A percentile compares a stretch with the other conserved stretches of the same genome.
Evolutionary conservation across 257 asterid genomes (phyloP).

Genomic region (Verbascum thapsus): DNA sequence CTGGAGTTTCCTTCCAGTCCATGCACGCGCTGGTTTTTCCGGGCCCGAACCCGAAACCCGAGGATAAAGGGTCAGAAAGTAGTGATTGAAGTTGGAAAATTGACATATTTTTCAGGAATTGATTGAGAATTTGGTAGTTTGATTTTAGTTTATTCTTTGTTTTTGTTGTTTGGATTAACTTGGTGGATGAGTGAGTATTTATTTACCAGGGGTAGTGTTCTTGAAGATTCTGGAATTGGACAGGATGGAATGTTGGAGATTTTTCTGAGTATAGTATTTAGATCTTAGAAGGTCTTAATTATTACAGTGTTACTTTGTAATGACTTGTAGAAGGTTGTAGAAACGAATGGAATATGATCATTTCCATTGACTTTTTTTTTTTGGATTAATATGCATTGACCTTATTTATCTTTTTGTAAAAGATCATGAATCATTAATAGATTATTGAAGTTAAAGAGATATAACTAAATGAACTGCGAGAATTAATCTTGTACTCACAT

Average conservation of each 20-base stretch:
- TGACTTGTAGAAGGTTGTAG: constrained; percentile 16
- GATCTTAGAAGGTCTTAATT: background rate
- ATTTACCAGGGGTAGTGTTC: constrained; percentile 29
- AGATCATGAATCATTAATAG: too few species aligned
- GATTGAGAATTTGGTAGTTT: too few species aligned
- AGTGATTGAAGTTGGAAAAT: constrained; percentile 17
- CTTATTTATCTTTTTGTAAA: too few species aligned
- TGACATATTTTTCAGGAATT: constrained; percentile 26
- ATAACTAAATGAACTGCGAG: too few species aligned
- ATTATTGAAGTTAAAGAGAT: too few species aligned
- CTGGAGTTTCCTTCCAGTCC: constrained; percentile 52
- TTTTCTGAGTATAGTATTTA: too few species aligned
- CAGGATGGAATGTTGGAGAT: too few species aligned
- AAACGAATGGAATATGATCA: background rate
- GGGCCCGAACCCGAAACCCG: constrained; percentile 21
- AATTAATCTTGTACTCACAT: too few species aligned
- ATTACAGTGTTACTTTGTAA: background rate
- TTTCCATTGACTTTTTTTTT: too few species aligned
- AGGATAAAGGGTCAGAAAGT: constrained; percentile 26
- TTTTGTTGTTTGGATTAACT: too few species aligned
- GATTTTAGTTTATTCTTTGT: too few species aligned
- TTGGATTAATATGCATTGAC: too few species aligned
- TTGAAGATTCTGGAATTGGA: constrained; percentile 34
- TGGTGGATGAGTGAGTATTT: constrained; percentile 20
- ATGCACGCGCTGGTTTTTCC: constrained; percentile 13